Percentiles rank a stretch among this genome's conserved stretches.
Conservation (phyloP, 2,329 filamentous ascomycete genomes). For the Nemania diffusa region DNA sequence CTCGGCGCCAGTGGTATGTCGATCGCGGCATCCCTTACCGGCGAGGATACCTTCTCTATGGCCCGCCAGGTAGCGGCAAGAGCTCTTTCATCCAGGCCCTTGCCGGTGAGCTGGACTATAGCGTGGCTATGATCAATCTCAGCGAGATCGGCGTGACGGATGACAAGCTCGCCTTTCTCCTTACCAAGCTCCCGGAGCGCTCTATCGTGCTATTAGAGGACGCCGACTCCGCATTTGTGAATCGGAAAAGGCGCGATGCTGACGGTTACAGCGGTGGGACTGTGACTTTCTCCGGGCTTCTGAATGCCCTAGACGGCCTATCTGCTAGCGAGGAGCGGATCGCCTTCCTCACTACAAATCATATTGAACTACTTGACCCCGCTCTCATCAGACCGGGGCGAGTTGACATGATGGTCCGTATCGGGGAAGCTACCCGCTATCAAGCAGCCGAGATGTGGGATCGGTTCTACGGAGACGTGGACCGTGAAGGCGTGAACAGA, state of each 20-base stretch:
- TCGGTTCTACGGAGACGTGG: conserved; percentile 89
- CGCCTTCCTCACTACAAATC: conserved; percentile 93
- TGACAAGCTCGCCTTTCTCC: conserved; percentile 84
- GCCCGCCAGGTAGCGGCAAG: conserved; percentile 90
- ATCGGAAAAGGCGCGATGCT: conserved; percentile 77
- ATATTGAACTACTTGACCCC: conserved; percentile 87
- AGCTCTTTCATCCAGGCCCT: conserved; percentile 96
- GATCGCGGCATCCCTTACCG: conserved; percentile 95
- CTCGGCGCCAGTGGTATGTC: conserved; percentile 85
- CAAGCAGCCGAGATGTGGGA: conserved; percentile 93
- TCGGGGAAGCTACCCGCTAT: conserved; percentile 86
- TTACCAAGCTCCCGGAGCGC: conserved; percentile 84
- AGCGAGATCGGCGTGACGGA: conserved; percentile 91
- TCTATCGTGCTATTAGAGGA: conserved; percentile 89
- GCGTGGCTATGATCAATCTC: conserved; percentile 91
- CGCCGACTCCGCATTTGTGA: conserved; percentile 89
- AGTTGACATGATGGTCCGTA: conserved; percentile 90
- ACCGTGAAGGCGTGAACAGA: conserved; percentile 70
- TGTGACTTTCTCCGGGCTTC: conserved; percentile 91
- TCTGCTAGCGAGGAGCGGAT: conserved; percentile 94
- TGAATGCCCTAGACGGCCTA: conserved; percentile 90
- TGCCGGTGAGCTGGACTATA: conserved; percentile 91
- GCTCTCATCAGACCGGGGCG: conserved; percentile 90
- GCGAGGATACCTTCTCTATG: conserved; percentile 87
- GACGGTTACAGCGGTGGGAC: conserved; percentile 89